Conservation (phyloP, 2,329 filamentous ascomycete genomes). For the Mollisia scopiformis region DNA sequence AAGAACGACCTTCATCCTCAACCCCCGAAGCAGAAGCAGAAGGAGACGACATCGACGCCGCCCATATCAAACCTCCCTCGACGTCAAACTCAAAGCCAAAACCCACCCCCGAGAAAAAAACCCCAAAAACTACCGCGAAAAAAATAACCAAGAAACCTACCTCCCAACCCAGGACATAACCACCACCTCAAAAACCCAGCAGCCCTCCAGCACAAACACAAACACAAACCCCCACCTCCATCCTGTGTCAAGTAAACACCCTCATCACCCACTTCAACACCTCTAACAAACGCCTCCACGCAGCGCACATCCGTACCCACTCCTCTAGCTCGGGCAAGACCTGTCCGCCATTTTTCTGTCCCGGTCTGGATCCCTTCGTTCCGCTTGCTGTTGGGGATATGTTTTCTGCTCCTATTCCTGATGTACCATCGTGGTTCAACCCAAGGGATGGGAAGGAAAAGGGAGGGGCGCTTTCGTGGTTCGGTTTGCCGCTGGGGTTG, state of each 20-base stretch:
- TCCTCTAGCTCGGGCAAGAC: background rate
- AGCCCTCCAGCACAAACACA: background rate
- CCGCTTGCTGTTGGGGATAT: too few species aligned
- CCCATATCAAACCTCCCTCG: background rate
- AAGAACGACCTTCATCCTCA: background rate
- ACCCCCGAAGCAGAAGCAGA: background rate
- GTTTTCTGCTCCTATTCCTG: too few species aligned
- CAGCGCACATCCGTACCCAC: background rate
- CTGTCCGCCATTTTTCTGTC: background rate
- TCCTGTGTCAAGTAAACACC: too few species aligned
- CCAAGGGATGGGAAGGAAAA: background rate
- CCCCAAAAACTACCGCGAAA: background rate
- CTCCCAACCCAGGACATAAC: too few species aligned
- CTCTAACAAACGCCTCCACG: background rate
- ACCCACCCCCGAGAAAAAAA: background rate
- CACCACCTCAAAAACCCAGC: background rate
- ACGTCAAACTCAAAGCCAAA: background rate
- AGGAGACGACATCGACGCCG: too few species aligned
- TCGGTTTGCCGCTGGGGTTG: too few species aligned
- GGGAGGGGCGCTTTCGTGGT: too few species aligned
- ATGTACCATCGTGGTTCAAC: too few species aligned
- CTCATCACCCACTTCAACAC: background rate
- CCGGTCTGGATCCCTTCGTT: background rate
- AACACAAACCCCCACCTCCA: background rate
- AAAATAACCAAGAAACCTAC: background rate